Conservation (phyloP, 257 asterid species). For the Nyctanthes arbortristis region DNA sequence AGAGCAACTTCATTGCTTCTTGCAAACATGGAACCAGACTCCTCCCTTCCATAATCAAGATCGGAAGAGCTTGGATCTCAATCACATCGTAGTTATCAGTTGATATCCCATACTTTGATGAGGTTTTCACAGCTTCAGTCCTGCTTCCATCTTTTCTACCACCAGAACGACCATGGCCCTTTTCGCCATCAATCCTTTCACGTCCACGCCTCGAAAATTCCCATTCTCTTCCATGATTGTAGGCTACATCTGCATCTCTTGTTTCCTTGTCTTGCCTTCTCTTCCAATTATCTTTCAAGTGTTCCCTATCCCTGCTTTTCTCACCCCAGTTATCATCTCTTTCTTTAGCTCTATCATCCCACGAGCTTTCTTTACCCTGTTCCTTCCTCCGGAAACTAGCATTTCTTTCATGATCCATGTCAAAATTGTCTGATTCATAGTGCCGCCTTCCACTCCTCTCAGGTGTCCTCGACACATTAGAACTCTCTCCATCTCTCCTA, state of each 20-base stretch:
- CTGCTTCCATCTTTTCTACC: constrained; percentile 92
- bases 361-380: constrained; percentile 64
- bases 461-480: constrained; percentile 54
- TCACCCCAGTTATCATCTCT: constrained; percentile 86
- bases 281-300: constrained; percentile 70
- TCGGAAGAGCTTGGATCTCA: constrained; percentile 92
- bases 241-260: constrained; percentile 60
- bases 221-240: constrained; percentile 88
- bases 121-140: constrained; percentile 94
- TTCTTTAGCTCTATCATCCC: constrained; percentile 76
- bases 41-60: constrained; percentile 79
- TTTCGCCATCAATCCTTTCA: constrained; percentile 65
- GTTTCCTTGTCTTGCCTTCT: constrained; percentile 82
- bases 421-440: constrained; percentile 57
- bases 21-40: constrained; percentile 47
- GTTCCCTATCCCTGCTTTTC: constrained; percentile 70
- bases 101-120: constrained; percentile 91
- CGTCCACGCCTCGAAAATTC: constrained; percentile 81
- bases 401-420: constrained; percentile 63
- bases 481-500: constrained; percentile 59
- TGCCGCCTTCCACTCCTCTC: constrained; percentile 71
- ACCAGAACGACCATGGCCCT: constrained; percentile 67
- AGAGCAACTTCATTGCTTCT: constrained; percentile 49
- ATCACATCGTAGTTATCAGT: constrained; percentile 96
- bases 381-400: constrained; percentile 67